Evolutionary conservation across 2,329 filamentous ascomycete genomes (phyloP).

Genomic region (Hirsutella thompsonii): DNA sequence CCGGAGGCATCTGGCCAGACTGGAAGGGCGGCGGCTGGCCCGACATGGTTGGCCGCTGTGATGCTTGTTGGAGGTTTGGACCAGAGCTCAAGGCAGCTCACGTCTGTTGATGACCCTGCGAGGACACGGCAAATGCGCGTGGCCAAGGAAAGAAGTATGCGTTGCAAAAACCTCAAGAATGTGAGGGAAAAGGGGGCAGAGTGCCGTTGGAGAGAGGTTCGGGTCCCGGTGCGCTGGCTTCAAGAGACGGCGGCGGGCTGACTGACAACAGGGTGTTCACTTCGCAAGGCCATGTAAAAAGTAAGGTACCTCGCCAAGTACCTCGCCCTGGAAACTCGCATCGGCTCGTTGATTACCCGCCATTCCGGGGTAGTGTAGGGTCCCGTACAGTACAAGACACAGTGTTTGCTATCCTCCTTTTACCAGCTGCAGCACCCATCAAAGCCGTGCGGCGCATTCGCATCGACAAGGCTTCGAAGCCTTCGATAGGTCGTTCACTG

Average conservation of each 20-base stretch:
- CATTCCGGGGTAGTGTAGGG: constrained; percentile 4
- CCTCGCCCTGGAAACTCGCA: background rate
- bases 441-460: too few relatives aligned
- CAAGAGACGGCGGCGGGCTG: background rate
- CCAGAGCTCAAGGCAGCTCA: background rate
- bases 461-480: too few relatives aligned
- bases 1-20: constrained; percentile 14
- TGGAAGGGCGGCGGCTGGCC: constrained; percentile 12
- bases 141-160: too few relatives aligned
- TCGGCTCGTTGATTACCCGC: constrained; percentile 18
- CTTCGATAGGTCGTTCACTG: too few relatives aligned
- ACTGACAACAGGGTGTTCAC: constrained; percentile 24
- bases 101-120: background rate
- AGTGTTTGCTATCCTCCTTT: too few relatives aligned
- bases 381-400: too few relatives aligned
- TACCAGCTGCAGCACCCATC: too few relatives aligned
- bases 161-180: too few relatives aligned
- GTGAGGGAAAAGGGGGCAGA: background rate
- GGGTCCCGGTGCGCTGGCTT: background rate
- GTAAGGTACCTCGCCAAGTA: background rate
- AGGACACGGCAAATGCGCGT: too few relatives aligned
- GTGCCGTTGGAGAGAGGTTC: background rate
- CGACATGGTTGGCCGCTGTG: constrained; percentile 11
- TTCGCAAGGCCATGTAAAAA: constrained; percentile 9
- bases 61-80: background rate